Base-by-base conservation (phyloP, 108 stramenopile genomes). In the Mediolabrus comicus region DNA sequence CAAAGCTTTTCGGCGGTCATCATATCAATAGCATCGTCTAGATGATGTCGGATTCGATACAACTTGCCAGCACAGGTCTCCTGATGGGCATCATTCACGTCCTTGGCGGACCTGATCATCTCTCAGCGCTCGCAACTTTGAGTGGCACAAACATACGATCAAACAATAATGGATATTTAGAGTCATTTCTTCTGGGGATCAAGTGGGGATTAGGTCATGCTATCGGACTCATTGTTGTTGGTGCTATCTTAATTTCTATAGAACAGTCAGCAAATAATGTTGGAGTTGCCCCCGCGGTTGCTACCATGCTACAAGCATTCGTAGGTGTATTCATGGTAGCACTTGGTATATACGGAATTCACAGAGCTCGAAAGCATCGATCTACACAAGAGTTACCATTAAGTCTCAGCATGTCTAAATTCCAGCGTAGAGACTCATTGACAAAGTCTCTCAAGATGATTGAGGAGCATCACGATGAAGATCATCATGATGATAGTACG, bases 41-140 rank as follows among this genome's bases (percentile, higher is more conserved):
- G 36, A 0, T 38, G 36, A 49, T 49, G 46, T 7, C 46, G 22
- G 46, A 49, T 22, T 17, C 46, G 1, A 22, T 49, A 49, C 19
- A 67, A 33, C 77, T 78, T 6, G 52, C 72, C 25, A 39, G 53
- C 52, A 70, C 65, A 38, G 77, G 77, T 0, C 66, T 78, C 1
- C 19, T 70, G 2, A 78, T 91, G 62, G 90, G 90, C n/a, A 60
- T 85, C 34, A 61, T 91, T 9, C 90, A 91, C 74, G 90, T 91
- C 25, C 69, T 91, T 11, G 87, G 87, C 22, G 90, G 90, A 25
- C 90, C 90, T 13, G 90, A 91, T 70, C 90, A 91, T 68, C 83
- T 91, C 22, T 81, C 82, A 9, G 90, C 90, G 7, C 67, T 91
- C 17, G 90, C 86, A 17, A 91, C 90, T 39, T 72, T 91, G 17